These are phyloP conservation scores for Aristolochia californica DNA, from an alignment of 164 flowering plant species.

Conservation along the genomic window DNA sequence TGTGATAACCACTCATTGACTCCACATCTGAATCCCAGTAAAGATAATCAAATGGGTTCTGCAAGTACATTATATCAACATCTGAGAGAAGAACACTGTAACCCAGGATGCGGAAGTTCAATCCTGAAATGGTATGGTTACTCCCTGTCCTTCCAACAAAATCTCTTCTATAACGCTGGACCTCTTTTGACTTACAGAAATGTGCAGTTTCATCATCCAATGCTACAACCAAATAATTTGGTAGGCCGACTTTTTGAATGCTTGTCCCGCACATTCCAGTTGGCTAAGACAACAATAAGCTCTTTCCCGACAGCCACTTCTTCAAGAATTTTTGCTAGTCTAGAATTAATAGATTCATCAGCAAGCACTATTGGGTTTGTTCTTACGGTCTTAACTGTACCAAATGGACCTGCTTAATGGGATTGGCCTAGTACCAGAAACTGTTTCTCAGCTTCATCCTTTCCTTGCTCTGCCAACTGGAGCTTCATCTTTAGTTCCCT, in stretches of 20 bases:
- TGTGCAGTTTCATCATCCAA: constrained; percentile 47
- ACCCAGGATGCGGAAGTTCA: constrained; percentile 81
- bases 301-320: constrained; percentile 59
- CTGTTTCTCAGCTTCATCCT: constrained; percentile 53
- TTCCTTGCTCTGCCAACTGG: constrained; percentile 50
- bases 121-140: constrained; percentile 83
- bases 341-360: constrained; percentile 74
- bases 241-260: constrained; percentile 67
- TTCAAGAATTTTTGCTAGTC: constrained; percentile 63
- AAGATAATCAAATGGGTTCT: constrained; percentile 80
- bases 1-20: constrained; percentile 85
- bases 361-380: constrained; percentile 73
- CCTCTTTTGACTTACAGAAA: constrained; percentile 34
- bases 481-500: constrained; percentile 30
- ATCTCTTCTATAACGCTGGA: constrained; percentile 49
- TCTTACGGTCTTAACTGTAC: constrained; percentile 75
- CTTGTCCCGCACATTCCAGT: constrained; percentile 59
- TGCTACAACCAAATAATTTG: constrained; percentile 81
- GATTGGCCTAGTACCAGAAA: constrained; percentile 35
- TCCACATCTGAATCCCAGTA: constrained; percentile 89
- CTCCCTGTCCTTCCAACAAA: constrained; percentile 51
- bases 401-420: constrained; percentile 73
- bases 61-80: constrained; percentile 80
- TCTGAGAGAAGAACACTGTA: constrained; percentile 77
- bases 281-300: constrained; percentile 75